Base-by-base conservation (phyloP, 1,284 basidiomycete species). In the Trichosporon sp. region DNA sequence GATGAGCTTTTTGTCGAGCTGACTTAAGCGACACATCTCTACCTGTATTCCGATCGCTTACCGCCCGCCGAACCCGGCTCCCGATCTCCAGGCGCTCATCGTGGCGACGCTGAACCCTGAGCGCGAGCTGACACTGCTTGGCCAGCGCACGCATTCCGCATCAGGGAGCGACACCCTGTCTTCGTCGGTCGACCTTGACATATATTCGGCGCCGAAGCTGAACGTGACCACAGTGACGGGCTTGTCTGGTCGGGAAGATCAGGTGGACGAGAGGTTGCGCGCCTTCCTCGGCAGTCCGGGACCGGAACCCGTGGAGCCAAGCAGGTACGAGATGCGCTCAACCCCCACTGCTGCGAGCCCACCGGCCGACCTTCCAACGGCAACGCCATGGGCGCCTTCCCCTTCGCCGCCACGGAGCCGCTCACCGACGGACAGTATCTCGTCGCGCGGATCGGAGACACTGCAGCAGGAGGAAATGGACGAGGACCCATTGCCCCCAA, bases 31-130 rank as follows among this genome's bases (percentile, higher is more conserved):
- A 48, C 81, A 83, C 67, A 79, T 80, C 16, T 78, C 80, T 2
- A 78, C 73, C 2, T 83, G 81, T 66, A 67, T 79, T 5, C 78
- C 81, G 32, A 78, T 79, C 1, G 73, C 78, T 1, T 81, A 75
- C 67, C 75, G 79, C 26, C 78, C 80, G 10, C 81, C 81, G 0
- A 79, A 82, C 66, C 69, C 75, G 1, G 73, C 77, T 0, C 81
- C 81, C 1, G 77, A 83, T 46, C 74, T 82, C 11, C 76, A 79
- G 65, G 16, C n/a, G 3, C 72, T 81, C 7, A 72, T 81, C 6
- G 46, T 71, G n/a, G 70, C 77, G 10, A 79, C 78, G 0, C 72
- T 83, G 1, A 40, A 70, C 16, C 68, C 72, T 1, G 14, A 19
- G 3, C 46, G 37, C 1, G 72, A 75, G 43, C 19, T 56, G 4